Evolutionary conservation across 2,329 filamentous ascomycete genomes (phyloP).

Genomic region (Shiraia bambusicola): DNA sequence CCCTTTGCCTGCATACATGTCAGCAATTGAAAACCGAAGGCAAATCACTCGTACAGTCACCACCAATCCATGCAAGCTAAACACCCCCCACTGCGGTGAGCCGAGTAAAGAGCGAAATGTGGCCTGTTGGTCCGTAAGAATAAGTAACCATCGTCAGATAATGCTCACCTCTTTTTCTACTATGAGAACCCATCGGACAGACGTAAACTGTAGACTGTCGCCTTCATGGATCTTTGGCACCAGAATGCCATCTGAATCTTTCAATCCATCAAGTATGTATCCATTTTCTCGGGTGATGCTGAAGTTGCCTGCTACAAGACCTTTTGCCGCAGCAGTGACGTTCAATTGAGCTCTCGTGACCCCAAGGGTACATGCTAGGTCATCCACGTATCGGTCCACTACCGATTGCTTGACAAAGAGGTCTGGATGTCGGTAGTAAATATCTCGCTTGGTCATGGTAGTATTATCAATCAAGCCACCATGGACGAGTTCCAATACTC

Average conservation of each 20-base stretch:
- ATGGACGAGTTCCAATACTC: slow-evolving; percentile 58
- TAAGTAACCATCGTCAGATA: not conserved
- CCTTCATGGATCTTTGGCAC: slow-evolving; percentile 60
- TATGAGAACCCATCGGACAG: slow-evolving; percentile 66
- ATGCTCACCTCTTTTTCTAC: slow-evolving; percentile 72
- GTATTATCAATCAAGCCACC: slow-evolving; percentile 52
- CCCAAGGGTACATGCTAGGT: slow-evolving; percentile 69
- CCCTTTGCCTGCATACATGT: slow-evolving; percentile 67
- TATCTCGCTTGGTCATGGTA: slow-evolving; percentile 63
- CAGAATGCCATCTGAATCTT: slow-evolving; percentile 57
- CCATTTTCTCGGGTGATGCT: slow-evolving; percentile 51
- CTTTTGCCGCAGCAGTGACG: slow-evolving; percentile 74
- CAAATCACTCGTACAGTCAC: slow-evolving; percentile 59
- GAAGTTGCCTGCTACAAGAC: slow-evolving; percentile 64
- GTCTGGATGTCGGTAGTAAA: slow-evolving; percentile 75
- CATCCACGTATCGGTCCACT: slow-evolving; percentile 73
- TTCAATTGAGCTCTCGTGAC: slow-evolving; percentile 66
- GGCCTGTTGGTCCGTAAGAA: slow-evolving; percentile 53
- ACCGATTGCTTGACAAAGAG: slow-evolving; percentile 69
- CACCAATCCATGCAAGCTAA: slow-evolving; percentile 61
- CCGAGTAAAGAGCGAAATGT: slow-evolving; percentile 69
- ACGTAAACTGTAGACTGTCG: slow-evolving; percentile 52
- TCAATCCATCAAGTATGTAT: slow-evolving; percentile 44
- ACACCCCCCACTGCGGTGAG: slow-evolving; percentile 56
- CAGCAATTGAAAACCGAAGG: slow-evolving; percentile 3